Conservation (phyloP, 2,329 filamentous ascomycete species). For the Fusarium devonianum region DNA sequence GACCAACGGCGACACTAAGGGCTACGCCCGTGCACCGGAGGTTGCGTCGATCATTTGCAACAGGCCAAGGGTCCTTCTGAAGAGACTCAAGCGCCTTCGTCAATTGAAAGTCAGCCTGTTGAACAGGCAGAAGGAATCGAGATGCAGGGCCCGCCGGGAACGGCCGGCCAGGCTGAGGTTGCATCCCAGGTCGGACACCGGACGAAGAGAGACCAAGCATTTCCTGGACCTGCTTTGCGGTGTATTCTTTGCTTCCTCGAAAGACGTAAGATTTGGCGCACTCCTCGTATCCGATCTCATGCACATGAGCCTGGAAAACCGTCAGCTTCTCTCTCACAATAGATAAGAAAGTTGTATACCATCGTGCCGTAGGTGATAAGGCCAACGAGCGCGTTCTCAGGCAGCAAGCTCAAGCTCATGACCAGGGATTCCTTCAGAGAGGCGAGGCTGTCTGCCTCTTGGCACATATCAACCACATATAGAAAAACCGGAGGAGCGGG, state of each 20-base stretch:
- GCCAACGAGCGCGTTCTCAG: slow-evolving; percentile 81
- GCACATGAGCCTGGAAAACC: slow-evolving; percentile 77
- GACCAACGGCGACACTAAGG: slow-evolving; percentile 90
- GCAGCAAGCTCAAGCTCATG: slow-evolving; percentile 83
- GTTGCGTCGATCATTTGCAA: slow-evolving; percentile 89
- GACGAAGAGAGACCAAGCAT: slow-evolving; percentile 88
- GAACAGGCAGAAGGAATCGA: slow-evolving; percentile 90
- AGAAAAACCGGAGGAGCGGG: slow-evolving; percentile 86
- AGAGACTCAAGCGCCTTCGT: slow-evolving; percentile 95
- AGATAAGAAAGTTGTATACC: slow-evolving; percentile 58
- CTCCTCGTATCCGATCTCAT: slow-evolving; percentile 97
- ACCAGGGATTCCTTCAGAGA: slow-evolving; percentile 86
- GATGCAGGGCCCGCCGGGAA: slow-evolving; percentile 81
- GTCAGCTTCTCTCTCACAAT: slow-evolving; percentile 29
- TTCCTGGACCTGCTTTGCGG: slow-evolving; percentile 98
- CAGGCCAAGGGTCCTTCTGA: slow-evolving; percentile 97
- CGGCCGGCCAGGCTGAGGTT: slow-evolving; percentile 76
- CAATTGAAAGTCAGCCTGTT: slow-evolving; percentile 96
- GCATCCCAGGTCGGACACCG: slow-evolving; percentile 76
- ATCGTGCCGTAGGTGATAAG: slow-evolving; percentile 92
- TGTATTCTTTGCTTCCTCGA: slow-evolving; percentile 95
- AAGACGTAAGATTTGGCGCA: slow-evolving; percentile 99
- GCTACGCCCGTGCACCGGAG: slow-evolving; percentile 94
- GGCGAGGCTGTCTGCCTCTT: slow-evolving; percentile 85
- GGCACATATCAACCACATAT: slow-evolving; percentile 87